These are phyloP conservation scores for Haberlea rhodopensis DNA, from an alignment of 257 asterid species.

Conservation along the genomic window DNA sequence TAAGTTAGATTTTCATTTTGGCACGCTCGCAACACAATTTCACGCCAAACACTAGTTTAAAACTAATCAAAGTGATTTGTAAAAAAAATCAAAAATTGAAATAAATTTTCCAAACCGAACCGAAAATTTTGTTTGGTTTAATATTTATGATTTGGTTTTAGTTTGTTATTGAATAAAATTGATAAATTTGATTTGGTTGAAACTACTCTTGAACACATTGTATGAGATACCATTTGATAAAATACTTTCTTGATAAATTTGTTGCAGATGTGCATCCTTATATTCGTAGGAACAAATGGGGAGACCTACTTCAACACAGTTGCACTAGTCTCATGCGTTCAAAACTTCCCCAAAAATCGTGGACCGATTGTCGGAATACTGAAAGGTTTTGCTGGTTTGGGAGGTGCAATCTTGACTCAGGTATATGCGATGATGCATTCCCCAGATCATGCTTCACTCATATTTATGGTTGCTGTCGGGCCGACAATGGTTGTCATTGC, in stretches of 20 bases:
- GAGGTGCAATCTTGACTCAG: slow-evolving; percentile 55
- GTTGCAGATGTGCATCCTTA: slow-evolving; percentile 51
- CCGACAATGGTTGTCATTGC: slow-evolving; percentile 44
- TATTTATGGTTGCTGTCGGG: slow-evolving; percentile 57
- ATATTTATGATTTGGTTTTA: too few relatives aligned
- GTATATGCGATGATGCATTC: slow-evolving; percentile 45
- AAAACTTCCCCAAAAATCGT: slow-evolving; percentile 52
- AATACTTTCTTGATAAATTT: slow-evolving; percentile 4
- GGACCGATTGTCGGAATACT: slow-evolving; percentile 56
- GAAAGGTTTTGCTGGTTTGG: slow-evolving; percentile 54
- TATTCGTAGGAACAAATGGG: slow-evolving; percentile 56
- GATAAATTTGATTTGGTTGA: too few relatives aligned
- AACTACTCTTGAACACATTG: too few relatives aligned
- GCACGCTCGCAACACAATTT: too few relatives aligned
- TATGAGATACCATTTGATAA: background rate
- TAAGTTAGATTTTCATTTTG: too few relatives aligned
- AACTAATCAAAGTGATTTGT: too few relatives aligned
- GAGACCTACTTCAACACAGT: slow-evolving; percentile 57
- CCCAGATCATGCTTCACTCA: slow-evolving; percentile 54
- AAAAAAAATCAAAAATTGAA: too few relatives aligned
- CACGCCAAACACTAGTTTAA: too few relatives aligned
- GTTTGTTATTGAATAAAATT: too few relatives aligned
- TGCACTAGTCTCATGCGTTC: slow-evolving; percentile 54
- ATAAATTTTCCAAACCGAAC: too few relatives aligned
- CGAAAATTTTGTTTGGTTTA: too few relatives aligned